Evolutionary conservation across 2,329 filamentous ascomycete genomes (phyloP).

Genomic region (Ascochyta rabiei): DNA sequence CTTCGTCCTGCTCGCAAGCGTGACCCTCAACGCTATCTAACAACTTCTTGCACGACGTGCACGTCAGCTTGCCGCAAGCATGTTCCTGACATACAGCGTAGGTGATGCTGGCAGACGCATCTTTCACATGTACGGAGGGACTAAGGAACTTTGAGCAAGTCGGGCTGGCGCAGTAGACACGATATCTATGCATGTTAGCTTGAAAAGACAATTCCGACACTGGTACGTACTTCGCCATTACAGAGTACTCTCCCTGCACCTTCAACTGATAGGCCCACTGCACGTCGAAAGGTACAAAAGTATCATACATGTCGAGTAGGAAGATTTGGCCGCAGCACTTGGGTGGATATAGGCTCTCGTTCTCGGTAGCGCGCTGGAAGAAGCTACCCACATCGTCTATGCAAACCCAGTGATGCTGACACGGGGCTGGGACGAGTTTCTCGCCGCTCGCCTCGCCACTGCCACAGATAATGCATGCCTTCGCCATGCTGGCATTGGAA

Average conservation of each 20-base stretch:
- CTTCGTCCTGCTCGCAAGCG: conserved; percentile 27
- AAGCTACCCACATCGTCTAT: conserved; percentile 26
- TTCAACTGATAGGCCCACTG: conserved; percentile 31
- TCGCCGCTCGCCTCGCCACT: conserved; percentile 24
- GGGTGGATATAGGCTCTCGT: conserved; percentile 38
- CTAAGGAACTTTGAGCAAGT: conserved; percentile 32
- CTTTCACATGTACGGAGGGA: conserved; percentile 24
- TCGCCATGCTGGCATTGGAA: conserved; percentile 12
- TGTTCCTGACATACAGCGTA: conserved; percentile 33
- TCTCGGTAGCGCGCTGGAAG: conserved; percentile 33
- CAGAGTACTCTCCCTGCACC: conserved; percentile 37
- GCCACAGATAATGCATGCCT: conserved; percentile 33
- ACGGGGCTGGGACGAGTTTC: conserved; percentile 28
- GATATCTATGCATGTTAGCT: conserved; percentile 24
- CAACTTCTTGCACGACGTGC: conserved; percentile 31
- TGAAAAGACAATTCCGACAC: background rate
- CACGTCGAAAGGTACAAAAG: conserved; percentile 27
- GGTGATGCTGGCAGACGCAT: conserved; percentile 15
- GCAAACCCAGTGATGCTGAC: conserved; percentile 34
- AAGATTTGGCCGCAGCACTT: conserved; percentile 36
- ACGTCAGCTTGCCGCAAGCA: conserved; percentile 30
- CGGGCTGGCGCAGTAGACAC: conserved; percentile 34
- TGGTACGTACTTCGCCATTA: conserved; percentile 33
- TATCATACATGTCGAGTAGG: conserved; percentile 28
- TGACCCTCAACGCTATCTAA: conserved; percentile 22